Base-by-base conservation (phyloP, 1,284 basidiomycete genomes). In the Irpex lacteus region DNA sequence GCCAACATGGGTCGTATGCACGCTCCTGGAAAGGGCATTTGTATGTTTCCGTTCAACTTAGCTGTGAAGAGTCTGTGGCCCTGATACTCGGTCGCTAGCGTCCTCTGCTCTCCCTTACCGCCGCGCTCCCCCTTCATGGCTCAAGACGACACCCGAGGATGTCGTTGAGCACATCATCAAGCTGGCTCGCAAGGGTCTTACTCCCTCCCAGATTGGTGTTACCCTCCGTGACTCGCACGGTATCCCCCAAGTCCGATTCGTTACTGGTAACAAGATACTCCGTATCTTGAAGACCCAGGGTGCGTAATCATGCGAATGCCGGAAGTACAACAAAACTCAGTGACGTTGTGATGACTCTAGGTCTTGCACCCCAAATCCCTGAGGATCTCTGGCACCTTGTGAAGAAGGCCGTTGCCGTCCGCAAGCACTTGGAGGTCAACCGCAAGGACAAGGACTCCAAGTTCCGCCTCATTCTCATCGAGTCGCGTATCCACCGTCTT, bases 301-400 rank as follows among this genome's bases (percentile, higher is more conserved):
- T 95, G 77, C 80, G 88, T 79, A 53, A 49, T 18, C 38, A 36
- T 21, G 38, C 50, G 60, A 40, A 40, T 60, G 26, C 26, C 26
- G 26, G 26, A 58, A 54, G 50, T 21, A 8, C 50, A n/a, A 47
- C 40, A 21, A 49, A 38, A 36, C n/a, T 13, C 59, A 40, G 21
- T 15, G 32, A 40, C 47, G 36, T 54, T 49, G 55, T 60, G 57
- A 54, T 65, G 59, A 60, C 60, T 21, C 60, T 21, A 96, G 95
- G 95, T 82, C 93, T 98, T 81, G 96, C 92, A 78, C 96, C 96
- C 75, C 87, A 91, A 82, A 95, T 98, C 84, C 97, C 97, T 74
- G 97, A 99, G 89, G 97, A 98, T 88, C 91, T 98, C 67, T 98
- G 95, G 92, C 92, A 96, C 89, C 91, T 98, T 79, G 92, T 98